Base-by-base conservation (phyloP, 257 asterid species). In the Solanum dulcamara region DNA sequence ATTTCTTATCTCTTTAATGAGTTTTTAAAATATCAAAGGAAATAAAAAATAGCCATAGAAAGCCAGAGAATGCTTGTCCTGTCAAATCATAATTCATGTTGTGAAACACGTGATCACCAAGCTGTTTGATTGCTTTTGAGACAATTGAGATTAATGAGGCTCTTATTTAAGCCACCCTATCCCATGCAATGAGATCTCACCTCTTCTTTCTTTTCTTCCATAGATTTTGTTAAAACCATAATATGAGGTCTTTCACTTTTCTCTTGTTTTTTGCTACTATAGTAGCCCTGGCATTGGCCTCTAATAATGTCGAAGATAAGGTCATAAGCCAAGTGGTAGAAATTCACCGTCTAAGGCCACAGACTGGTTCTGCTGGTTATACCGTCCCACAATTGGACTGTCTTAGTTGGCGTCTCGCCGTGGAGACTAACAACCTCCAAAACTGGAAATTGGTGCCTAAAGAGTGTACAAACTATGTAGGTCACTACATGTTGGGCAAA, bases 381-480 rank as follows among this genome's bases (percentile, higher is more conserved):
- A 86, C 6, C 1, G 38, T 87, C 13, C 82, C 86, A 18, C 92
- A 88, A 1, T 11, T 90, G 14, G 57, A 93, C 92, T 93, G 98
- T 89, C 91, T 86, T 15, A 94, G 97, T 88, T 94, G 97, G 98
- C 94, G 95, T 44, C 87, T 94, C 5, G 94, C 91, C 13, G 96
- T 91, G 72, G 98, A 93, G 88, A 88, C 96, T 4, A 66, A 91
- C 87, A 92, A 92, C 89, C 44, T 89, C 55, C 85, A 67, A 1
- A 62, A 83, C 81, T 93, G 94, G 96, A 40, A 3, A 14, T 2
- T 74, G 70, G 92, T 92, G 22, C 96, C 97, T 1, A 55, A 11
- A 35, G 33, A 89, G 0, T 94, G 98, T 28, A 92, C 64, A 84
- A 14, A 50, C 11, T 94, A 94, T 62, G 79, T 94, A 90, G 92